A percentile compares a stretch with the other conserved stretches of the same genome.
Conservation (phyloP, 148 eudicot genomes). For the Vaccinium myrtillus region DNA sequence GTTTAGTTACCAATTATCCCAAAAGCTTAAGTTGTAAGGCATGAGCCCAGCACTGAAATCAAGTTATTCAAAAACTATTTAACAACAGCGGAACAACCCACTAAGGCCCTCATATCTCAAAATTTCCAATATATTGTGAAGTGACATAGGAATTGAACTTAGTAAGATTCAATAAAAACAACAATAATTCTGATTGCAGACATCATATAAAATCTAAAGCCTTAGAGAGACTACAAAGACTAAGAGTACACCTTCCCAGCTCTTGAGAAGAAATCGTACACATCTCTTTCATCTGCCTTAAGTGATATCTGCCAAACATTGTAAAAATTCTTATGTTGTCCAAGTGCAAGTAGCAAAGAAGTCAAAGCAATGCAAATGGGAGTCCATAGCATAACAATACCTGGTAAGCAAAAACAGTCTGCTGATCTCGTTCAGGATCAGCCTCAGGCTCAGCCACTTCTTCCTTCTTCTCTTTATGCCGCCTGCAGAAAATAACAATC, state of each 20-base stretch:
- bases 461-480: constrained; percentile 69
- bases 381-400: constrained; percentile 27
- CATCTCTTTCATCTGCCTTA: constrained; percentile 90
- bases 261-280: constrained; percentile 83
- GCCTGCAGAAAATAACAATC: constrained; percentile 44
- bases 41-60: not conserved
- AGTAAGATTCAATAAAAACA: not conserved
- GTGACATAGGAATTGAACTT: not conserved
- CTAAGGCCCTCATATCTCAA: not conserved
- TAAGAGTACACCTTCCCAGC: constrained; percentile 71
- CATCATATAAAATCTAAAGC: not conserved
- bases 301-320: constrained; percentile 55
- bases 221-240: constrained; percentile 1
- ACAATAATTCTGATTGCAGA: not conserved
- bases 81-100: not conserved
- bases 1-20: not conserved
- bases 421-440: constrained; percentile 92
- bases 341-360: constrained; percentile 5
- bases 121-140: not conserved
- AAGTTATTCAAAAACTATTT: not conserved
- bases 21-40: not conserved
- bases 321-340: constrained; percentile 11
- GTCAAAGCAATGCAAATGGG: constrained; percentile 7
- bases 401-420: constrained; percentile 96
- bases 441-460: constrained; percentile 60